Percentiles rank a stretch among this genome's conserved stretches.
Evolutionary conservation across 768 basidiomycete species (phyloP).

Genomic region (Nevesoporus exiguus): DNA sequence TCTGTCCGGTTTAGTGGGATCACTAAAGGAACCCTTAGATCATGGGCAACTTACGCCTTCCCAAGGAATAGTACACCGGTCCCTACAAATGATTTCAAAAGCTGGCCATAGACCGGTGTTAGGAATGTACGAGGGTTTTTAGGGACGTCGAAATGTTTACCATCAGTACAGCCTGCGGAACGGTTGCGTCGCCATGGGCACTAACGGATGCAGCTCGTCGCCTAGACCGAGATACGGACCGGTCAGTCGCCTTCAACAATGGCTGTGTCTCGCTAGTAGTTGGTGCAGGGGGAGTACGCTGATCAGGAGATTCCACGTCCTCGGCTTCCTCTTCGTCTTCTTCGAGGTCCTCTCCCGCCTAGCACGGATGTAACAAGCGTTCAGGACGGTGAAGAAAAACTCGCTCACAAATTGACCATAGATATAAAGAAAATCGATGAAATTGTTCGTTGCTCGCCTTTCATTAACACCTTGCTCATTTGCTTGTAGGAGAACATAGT

Average conservation of each 20-base stretch:
- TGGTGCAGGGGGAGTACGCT: constrained; percentile 6
- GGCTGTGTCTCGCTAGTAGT: constrained; percentile 50
- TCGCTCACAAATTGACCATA: constrained; percentile 92
- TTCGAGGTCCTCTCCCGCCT: constrained; percentile 91
- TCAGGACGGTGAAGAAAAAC: neutral
- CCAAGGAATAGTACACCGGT: constrained; percentile 96
- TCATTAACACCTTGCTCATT: constrained; percentile 63
- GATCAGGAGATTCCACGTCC: constrained; percentile 49
- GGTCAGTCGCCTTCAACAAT: constrained; percentile 40
- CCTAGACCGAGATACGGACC: constrained; percentile 52
- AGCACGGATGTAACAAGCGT: constrained; percentile 4
- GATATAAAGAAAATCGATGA: constrained; percentile 91
- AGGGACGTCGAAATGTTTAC: constrained; percentile 39
- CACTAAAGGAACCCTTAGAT: neutral
- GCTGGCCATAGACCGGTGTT: constrained; percentile 37
- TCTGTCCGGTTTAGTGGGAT: constrained; percentile 36
- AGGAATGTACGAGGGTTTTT: neutral
- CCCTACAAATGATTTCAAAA: constrained; percentile 92
- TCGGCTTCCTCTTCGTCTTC: constrained; percentile 73
- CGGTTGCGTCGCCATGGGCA: constrained; percentile 80
- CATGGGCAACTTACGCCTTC: constrained; percentile 58
- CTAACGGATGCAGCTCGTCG: constrained; percentile 56
- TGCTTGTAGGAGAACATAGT: constrained; percentile 75
- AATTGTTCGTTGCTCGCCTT: constrained; percentile 68
- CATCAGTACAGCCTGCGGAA: constrained; percentile 91